phyloP scores from a whole-genome alignment of 2,329 filamentous ascomycete species.

The Piedraia hortae region DNA sequence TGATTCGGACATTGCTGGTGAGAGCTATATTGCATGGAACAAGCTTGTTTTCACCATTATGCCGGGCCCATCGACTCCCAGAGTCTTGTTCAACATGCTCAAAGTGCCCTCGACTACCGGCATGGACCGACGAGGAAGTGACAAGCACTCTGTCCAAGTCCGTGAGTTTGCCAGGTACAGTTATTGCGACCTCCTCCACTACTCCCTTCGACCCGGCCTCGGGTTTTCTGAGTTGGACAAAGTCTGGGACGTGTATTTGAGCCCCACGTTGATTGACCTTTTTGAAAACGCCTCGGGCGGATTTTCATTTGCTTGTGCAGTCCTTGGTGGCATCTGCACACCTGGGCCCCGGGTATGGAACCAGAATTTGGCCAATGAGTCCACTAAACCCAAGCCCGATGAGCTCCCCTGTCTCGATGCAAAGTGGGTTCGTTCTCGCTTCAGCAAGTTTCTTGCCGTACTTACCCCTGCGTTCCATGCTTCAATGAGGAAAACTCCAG shows the following conservation, averaged over 20 bases:
- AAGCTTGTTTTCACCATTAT: slow-evolving; percentile 51
- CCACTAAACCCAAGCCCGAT: slow-evolving; percentile 26
- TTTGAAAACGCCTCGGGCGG: slow-evolving; percentile 22
- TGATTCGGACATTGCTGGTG: slow-evolving; percentile 39
- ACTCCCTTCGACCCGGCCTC: slow-evolving; percentile 45
- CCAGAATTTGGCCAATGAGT: slow-evolving; percentile 37
- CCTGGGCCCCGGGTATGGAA: slow-evolving; percentile 36
- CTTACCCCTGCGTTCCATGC: slow-evolving; percentile 26
- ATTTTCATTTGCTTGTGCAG: slow-evolving; percentile 33
- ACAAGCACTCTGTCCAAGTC: slow-evolving; percentile 18
- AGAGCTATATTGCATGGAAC: slow-evolving; percentile 68
- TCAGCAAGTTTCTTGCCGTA: slow-evolving; percentile 34
- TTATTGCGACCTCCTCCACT: slow-evolving; percentile 61
- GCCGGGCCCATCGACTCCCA: slow-evolving; percentile 29
- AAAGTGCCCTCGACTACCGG: slow-evolving; percentile 41
- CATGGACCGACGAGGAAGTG: slow-evolving; percentile 34
- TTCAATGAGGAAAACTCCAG: slow-evolving; percentile 17
- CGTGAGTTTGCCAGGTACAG: slow-evolving; percentile 38
- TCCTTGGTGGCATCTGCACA: slow-evolving; percentile 49
- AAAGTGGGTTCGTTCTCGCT: slow-evolving; percentile 60
- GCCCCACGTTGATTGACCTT: slow-evolving; percentile 31
- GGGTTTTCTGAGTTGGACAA: slow-evolving; percentile 38
- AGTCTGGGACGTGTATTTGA: slow-evolving; percentile 54
- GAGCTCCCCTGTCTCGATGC: slow-evolving; percentile 64
- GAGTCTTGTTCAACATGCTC: slow-evolving; percentile 32